These are phyloP conservation scores for Mollisiaceae sp. DNA, from an alignment of 2,329 filamentous ascomycete species.

Conservation along the genomic window DNA sequence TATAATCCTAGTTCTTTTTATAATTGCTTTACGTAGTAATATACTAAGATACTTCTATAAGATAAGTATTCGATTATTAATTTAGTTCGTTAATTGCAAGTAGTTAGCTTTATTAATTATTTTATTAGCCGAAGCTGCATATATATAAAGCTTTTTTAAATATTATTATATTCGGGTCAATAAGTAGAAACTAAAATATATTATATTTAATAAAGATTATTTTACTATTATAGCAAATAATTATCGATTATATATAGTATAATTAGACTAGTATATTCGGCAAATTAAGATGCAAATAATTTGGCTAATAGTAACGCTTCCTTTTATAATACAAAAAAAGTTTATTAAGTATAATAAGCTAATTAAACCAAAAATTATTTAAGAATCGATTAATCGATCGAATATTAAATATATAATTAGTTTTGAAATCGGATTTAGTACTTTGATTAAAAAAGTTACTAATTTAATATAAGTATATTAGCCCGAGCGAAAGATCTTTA, in stretches of 20 bases:
- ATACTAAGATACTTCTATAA: slow-evolving; percentile 21
- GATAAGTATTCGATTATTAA: slow-evolving; percentile 9
- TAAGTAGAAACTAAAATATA: neutral
- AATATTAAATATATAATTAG: slow-evolving; percentile 9
- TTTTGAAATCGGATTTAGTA: neutral
- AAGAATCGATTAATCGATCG: slow-evolving; percentile 2
- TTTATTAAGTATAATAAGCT: slow-evolving; percentile 4
- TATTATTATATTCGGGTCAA: neutral
- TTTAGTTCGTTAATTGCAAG: slow-evolving; percentile 5
- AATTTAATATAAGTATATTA: neutral
- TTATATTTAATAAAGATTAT: neutral
- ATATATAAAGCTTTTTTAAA: slow-evolving; percentile 1
- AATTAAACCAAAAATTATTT: neutral
- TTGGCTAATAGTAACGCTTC: neutral
- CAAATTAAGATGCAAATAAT: neutral
- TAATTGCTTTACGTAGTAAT: slow-evolving; percentile 22
- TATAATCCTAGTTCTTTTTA: slow-evolving; percentile 25
- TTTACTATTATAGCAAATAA: neutral
- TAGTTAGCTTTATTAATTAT: neutral
- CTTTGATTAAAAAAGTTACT: neutral
- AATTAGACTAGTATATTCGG: neutral
- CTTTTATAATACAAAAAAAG: neutral
- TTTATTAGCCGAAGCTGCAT: slow-evolving; percentile 1
- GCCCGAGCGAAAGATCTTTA: neutral
- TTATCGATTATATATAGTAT: neutral